Evolutionary conservation across 75 land plant species (phyloP).

Genomic region (Picea glauca): DNA sequence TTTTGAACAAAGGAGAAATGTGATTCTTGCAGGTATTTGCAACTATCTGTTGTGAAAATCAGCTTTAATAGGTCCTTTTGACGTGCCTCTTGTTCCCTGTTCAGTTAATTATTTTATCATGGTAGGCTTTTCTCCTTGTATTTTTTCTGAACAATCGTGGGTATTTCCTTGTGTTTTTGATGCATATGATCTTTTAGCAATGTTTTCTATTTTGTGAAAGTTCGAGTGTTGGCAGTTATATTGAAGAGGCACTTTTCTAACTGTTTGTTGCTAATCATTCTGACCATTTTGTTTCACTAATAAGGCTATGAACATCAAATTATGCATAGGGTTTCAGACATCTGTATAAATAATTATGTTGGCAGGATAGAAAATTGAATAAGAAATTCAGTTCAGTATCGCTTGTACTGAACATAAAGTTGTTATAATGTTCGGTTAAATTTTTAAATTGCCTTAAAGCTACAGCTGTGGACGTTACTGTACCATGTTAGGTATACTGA

Average conservation of each 20-base stretch:
- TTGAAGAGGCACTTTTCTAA: neutral
- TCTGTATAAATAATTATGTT: neutral
- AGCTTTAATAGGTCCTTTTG: neutral
- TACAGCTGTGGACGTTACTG: neutral
- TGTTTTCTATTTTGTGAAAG: neutral
- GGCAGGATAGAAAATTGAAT: neutral
- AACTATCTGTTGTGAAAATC: neutral
- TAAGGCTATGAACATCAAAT: neutral
- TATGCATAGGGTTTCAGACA: neutral
- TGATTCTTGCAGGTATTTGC: conserved; percentile 33
- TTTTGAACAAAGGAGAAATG: conserved; percentile 26
- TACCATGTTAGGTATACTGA: neutral
- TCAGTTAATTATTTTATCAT: neutral
- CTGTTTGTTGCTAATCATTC: neutral
- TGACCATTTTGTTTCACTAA: neutral
- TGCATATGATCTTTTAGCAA: neutral
- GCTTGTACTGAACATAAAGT: neutral
- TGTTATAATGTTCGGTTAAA: neutral
- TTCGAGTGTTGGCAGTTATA: neutral
- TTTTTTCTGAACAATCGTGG: neutral
- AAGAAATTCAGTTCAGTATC: too few species aligned
- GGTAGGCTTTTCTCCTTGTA: neutral
- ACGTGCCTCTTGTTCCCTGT: neutral
- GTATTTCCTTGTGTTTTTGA: neutral
- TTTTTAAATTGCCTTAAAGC: neutral